Percentiles rank a stretch among this genome's conserved stretches.
phyloP scores from a whole-genome alignment of 352 stramenopile species.

The Pythium utonaiense region DNA sequence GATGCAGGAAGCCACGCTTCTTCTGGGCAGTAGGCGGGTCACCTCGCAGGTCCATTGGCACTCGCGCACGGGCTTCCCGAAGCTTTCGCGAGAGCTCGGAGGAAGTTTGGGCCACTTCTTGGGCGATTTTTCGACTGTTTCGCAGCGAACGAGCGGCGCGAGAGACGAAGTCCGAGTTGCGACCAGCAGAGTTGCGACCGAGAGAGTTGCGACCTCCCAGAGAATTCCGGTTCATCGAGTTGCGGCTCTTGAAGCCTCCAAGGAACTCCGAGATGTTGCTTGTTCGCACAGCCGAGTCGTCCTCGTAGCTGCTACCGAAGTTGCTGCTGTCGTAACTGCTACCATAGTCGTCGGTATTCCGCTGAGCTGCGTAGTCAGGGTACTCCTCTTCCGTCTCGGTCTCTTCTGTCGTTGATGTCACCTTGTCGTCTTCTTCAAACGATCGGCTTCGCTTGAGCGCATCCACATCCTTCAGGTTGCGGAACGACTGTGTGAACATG shows the following conservation, averaged over 20 bases:
- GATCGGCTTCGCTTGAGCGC: conserved; percentile 20
- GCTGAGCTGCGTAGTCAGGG: conserved; percentile 13
- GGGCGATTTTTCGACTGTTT: conserved; percentile 26
- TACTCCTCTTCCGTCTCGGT: conserved; percentile 25
- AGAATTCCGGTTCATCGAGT: conserved; percentile 23
- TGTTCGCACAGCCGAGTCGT: conserved; percentile 16
- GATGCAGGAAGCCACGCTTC: conserved; percentile 18
- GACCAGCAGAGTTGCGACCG: conserved; percentile 15
- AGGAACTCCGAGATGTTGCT: conserved; percentile 36
- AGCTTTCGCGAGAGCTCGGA: conserved; percentile 30
- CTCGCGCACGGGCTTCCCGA: conserved; percentile 25
- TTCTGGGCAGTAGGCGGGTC: conserved; percentile 16
- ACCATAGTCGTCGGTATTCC: conserved; percentile 10
- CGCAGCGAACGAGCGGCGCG: conserved; percentile 23
- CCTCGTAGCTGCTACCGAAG: conserved; percentile 21
- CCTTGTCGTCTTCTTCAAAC: conserved; percentile 22
- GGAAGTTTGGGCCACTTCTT: conserved; percentile 16
- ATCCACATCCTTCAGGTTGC: conserved; percentile 25
- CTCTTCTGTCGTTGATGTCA: conserved; percentile 9
- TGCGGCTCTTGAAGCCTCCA: conserved; percentile 29
- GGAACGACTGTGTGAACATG: conserved; percentile 19
- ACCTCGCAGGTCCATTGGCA: conserved; percentile 25
- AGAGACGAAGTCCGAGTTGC: conserved; percentile 29
- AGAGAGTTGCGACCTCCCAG: conserved; percentile 16
- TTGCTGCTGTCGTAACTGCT: background rate